Conservation (phyloP, 192 early-diverging fungal species). For the Dispira parvispora region DNA sequence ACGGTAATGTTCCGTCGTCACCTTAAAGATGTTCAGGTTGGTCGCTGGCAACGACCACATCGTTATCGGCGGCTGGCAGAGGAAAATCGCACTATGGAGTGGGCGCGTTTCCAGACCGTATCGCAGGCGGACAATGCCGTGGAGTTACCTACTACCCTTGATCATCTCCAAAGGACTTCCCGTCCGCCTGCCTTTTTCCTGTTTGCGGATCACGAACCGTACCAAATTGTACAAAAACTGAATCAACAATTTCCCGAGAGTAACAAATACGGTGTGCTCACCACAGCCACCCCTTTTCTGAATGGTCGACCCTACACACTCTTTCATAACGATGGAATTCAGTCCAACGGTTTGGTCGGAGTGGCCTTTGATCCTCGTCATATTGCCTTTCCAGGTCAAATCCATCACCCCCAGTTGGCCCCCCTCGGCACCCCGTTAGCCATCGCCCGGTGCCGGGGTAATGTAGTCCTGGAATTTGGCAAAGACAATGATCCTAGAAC, state of each 20-base stretch:
- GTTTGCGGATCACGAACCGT: neutral
- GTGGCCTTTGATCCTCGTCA: neutral
- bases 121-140: neutral
- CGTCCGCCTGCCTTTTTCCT: neutral
- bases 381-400: neutral
- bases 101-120: neutral
- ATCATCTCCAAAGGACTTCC: neutral
- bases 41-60: neutral
- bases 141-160: neutral
- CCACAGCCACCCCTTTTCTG: neutral
- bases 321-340: neutral
- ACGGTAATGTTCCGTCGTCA: neutral
- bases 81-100: neutral
- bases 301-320: neutral
- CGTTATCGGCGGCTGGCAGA: neutral
- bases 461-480: neutral
- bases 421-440: neutral
- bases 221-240: neutral
- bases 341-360: neutral
- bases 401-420: neutral
- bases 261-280: neutral
- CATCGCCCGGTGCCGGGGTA: neutral
- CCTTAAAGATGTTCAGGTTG: neutral
- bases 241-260: neutral
- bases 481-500: neutral